Conservation (phyloP, 305 asterid species). For the Fraxinus dipetala region DNA sequence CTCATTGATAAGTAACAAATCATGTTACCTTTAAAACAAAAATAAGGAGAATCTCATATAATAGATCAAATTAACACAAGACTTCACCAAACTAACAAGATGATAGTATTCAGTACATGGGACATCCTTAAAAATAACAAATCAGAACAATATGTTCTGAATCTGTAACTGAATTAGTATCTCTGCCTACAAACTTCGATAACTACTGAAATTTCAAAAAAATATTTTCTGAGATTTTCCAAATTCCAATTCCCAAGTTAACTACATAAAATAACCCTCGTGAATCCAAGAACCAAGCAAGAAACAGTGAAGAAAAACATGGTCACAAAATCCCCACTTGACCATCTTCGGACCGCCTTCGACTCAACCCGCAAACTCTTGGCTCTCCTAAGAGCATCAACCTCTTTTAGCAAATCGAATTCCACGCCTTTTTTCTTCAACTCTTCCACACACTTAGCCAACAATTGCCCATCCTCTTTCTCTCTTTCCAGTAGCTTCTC, state of each 20-base stretch:
- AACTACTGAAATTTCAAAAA: not conserved
- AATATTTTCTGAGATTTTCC: not conserved
- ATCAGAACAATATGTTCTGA: not conserved
- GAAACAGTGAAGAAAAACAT: slow-evolving; percentile 62
- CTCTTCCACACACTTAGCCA: slow-evolving; percentile 75
- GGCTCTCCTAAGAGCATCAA: slow-evolving; percentile 81
- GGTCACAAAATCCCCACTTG: slow-evolving; percentile 61
- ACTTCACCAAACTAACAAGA: not conserved
- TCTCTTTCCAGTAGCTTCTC: slow-evolving; percentile 71
- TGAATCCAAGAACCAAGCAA: slow-evolving; percentile 58
- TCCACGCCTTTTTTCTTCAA: slow-evolving; percentile 70
- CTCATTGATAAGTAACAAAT: not conserved
- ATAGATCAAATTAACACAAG: not conserved
- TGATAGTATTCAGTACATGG: not conserved
- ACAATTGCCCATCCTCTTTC: slow-evolving; percentile 60
- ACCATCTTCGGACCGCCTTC: slow-evolving; percentile 60
- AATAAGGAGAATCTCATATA: not conserved
- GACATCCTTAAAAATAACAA: not conserved
- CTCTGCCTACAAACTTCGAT: not conserved
- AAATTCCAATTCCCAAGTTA: slow-evolving; percentile 10
- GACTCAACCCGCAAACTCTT: slow-evolving; percentile 77
- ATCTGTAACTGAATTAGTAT: not conserved
- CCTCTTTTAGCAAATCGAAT: slow-evolving; percentile 81
- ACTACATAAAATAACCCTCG: slow-evolving; percentile 56
- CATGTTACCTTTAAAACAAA: not conserved